Percentiles rank a stretch among this genome's conserved stretches.
Evolutionary conservation across 345 rosid species (phyloP).

Genomic region (Populus simonii): DNA sequence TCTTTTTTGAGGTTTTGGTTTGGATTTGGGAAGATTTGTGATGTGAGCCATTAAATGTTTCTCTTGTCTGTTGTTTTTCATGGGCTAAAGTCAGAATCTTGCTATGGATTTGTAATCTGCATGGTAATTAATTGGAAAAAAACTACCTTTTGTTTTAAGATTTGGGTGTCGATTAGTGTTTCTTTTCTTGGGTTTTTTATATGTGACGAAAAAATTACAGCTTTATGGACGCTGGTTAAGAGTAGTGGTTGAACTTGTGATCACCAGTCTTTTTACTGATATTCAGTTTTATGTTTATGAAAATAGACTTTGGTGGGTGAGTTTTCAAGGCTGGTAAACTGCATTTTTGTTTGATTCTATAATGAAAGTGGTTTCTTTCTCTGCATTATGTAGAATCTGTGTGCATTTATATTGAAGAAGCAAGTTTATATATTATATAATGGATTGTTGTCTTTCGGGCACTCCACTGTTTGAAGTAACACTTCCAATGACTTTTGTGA

Average conservation of each 20-base stretch:
- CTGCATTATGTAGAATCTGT: slow-evolving; percentile 8
- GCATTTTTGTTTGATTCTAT: slow-evolving; percentile 15
- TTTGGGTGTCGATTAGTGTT: slow-evolving; percentile 13
- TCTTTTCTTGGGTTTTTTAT: slow-evolving; percentile 13
- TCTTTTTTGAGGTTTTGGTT: neutral
- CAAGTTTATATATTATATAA: slow-evolving; percentile 9
- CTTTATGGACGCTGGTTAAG: neutral
- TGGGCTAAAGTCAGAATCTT: slow-evolving; percentile 19
- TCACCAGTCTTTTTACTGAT: slow-evolving; percentile 4
- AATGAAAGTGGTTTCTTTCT: slow-evolving; percentile 4
- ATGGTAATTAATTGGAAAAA: neutral
- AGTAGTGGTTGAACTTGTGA: slow-evolving; percentile 17
- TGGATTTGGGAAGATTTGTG: slow-evolving; percentile 3
- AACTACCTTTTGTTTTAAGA: neutral
- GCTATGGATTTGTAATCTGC: slow-evolving; percentile 9
- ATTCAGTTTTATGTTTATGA: neutral
- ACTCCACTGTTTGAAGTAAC: slow-evolving; percentile 1
- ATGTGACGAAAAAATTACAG: neutral
- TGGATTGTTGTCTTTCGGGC: neutral
- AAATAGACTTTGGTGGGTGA: slow-evolving; percentile 14
- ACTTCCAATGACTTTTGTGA: slow-evolving; percentile 2
- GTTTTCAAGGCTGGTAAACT: slow-evolving; percentile 19
- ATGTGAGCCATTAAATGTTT: neutral
- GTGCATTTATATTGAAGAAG: slow-evolving; percentile 1
- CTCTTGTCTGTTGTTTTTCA: slow-evolving; percentile 8